Base-by-base conservation (phyloP, 2,329 filamentous ascomycete species). In the Calonectria henricotiae region DNA sequence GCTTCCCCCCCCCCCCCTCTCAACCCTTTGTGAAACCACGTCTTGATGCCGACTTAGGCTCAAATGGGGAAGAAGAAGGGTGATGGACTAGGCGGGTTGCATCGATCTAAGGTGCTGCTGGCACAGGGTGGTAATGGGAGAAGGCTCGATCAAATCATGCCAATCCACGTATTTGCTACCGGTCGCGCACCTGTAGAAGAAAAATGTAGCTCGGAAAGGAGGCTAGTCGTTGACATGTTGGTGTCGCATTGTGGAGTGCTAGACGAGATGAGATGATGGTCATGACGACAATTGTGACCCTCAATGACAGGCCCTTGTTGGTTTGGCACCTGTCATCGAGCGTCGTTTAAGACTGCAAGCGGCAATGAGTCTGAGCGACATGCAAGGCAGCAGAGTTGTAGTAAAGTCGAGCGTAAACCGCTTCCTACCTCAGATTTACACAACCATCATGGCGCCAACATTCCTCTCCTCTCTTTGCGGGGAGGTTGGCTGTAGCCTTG, bases 101-200 rank as follows among this genome's bases (percentile, higher is more conserved):
- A 47, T 62, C 47, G 58, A 63, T 62, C 65, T 62, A 54, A 67
- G 54, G 54, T 37, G 61, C 27, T 30, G 27, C 27, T 30, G 4
- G 46, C 46, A 41, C 20, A 41, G 15, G 54, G 65, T 62, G 23
- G 35, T n/a, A 62, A 62, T 41, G 32, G 49, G n/a, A 39, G 35
- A 46, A n/a, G 41, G 32, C 61, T 58, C 49, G 39, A 61, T 55
- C 62, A 65, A 70, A 70, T 71, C 68, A 71, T 43, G 58, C 60
- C 51, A 65, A 65, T 61, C 61, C 68, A 71, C 68, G 68, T 71
- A 71, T 70, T 44, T 32, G 51, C 23, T 37, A 32, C 35, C 51
- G 51, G 51, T 58, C 51, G 51, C 51, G 51, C 51, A 27, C 35
- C 51, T 23, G n/a, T 17, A 58, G 35, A 20, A 23, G 9, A 39